Base-by-base conservation (phyloP, 768 basidiomycete genomes). In the Tylopilus sp. region DNA sequence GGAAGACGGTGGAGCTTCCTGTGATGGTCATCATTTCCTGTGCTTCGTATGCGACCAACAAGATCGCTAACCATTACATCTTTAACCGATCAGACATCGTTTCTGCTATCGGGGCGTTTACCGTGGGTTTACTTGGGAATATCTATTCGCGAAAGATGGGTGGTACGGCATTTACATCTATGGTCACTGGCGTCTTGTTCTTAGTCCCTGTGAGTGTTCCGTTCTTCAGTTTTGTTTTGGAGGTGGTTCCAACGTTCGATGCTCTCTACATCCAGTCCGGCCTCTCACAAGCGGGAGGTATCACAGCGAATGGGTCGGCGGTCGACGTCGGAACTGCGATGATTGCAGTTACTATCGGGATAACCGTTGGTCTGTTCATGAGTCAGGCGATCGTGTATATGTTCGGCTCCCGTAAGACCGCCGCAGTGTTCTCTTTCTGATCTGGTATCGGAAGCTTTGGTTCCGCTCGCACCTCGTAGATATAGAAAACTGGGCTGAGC, bases 341-440 rank as follows among this genome's bases (percentile, higher is more conserved):
- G 87, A 89, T 90, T 55, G 81, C 86, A n/a, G 91, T 93, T 44
- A 87, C 89, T 1, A 90, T 93, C 52, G 92, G 92, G 26, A 92
- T 94, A 60, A 93, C 90, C 1, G 89, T 92, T 45, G 90, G 92
- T 17, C 69, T 94, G 40, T 93, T 92, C 73, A 89, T 88, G 79
- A 91, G 89, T 59, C 89, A 90, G 64, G 85, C 89, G 12, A 69
- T 94, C 38, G 88, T 94, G 16, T 94, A 93, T 63, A 87, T 86
- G 60, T 93, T 94, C 61, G 92, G 91, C 9, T 77, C 81, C 9
- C 79, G 87, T 54, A 94, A 94, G 75, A 87, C 84, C 52, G 87
- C 89, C 16, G 90, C 89, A 7, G 81, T 91, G 36, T 93, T 93
- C 69, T 91, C 89, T 8, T 91, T 91, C 76, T 90, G 47, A 69